These are phyloP conservation scores for Mucor mucedo DNA, from an alignment of 371 early-diverging fungal genomes.

Conservation along the genomic window DNA sequence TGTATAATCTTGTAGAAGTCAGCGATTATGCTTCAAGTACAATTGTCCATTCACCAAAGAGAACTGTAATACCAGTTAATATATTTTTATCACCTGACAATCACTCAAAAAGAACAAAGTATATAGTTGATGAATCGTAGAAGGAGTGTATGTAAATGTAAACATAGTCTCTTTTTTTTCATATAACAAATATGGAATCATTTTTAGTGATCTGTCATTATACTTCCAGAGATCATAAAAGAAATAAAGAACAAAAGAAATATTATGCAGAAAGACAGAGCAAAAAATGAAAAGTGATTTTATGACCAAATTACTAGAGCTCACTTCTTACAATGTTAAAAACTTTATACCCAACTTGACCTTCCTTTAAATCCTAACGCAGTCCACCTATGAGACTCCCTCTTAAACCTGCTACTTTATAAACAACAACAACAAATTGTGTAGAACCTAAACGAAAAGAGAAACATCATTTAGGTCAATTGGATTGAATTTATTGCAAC, in stretches of 20 bases:
- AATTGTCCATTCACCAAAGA: constrained; percentile 3
- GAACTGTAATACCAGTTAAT: constrained; percentile 11
- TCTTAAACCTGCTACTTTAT: constrained; percentile 18
- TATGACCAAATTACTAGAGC: constrained; percentile 20
- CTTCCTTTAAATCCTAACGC: constrained; percentile 23
- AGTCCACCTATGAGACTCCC: constrained; percentile 20
- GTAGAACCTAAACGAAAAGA: constrained; percentile 5
- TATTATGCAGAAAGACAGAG: constrained; percentile 6
- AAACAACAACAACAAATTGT: not conserved
- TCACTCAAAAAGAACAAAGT: constrained; percentile 21
- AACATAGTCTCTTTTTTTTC: not conserved
- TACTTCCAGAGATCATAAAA: constrained; percentile 14
- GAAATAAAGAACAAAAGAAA: constrained; percentile 12
- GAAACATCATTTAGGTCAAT: constrained; percentile 11
- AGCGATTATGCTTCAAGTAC: not conserved
- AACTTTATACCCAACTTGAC: constrained; percentile 22
- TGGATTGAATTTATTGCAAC: not conserved
- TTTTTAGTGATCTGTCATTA: constrained; percentile 15
- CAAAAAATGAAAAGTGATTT: constrained; percentile 9
- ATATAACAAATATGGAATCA: constrained; percentile 5
- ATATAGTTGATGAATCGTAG: constrained; percentile 10
- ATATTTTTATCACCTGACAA: constrained; percentile 15
- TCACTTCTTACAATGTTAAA: constrained; percentile 18
- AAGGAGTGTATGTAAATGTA: constrained; percentile 7
- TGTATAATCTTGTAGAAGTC: not conserved